These are phyloP conservation scores for Trypanosoma theileri DNA, from an alignment of 208 protist genomes.

Conservation along the genomic window DNA sequence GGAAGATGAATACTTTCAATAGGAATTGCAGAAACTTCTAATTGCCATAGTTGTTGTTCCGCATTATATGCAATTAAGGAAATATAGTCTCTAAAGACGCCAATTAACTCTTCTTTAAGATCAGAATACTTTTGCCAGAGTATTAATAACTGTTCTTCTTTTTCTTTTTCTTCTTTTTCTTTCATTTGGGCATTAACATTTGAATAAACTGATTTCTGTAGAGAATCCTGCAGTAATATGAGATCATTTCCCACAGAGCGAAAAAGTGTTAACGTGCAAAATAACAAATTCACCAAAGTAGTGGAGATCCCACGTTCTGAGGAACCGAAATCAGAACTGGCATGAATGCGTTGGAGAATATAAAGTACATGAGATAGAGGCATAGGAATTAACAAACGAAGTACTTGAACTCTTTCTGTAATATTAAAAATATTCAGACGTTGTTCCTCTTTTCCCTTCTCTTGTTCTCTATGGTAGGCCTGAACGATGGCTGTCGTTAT, in stretches of 20 bases:
- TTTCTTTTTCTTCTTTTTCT: background rate
- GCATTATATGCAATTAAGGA: constrained; percentile 40
- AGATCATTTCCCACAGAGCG: constrained; percentile 22
- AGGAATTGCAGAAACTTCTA: constrained; percentile 4
- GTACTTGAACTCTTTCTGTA: constrained; percentile 31
- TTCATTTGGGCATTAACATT: background rate
- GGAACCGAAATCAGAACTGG: constrained; percentile 6
- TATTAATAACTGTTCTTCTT: background rate
- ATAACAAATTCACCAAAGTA: constrained; percentile 45
- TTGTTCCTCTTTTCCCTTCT: background rate
- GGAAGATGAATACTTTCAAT: constrained; percentile 11
- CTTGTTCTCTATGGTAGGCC: background rate
- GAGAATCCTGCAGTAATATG: background rate
- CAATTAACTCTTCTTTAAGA: constrained; percentile 13
- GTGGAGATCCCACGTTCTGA: constrained; percentile 17
- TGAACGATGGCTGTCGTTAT: background rate
- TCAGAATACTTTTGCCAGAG: constrained; percentile 1
- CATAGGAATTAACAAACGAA: constrained; percentile 33
- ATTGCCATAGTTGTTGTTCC: constrained; percentile 36
- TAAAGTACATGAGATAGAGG: constrained; percentile 29
- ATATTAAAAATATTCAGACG: background rate
- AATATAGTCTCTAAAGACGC: constrained; percentile 22
- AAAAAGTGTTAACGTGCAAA: constrained; percentile 34
- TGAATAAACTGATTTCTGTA: background rate
- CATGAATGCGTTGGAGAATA: constrained; percentile 36